These are phyloP conservation scores for Mucuna pruriens DNA, from an alignment of 306 rosid genomes.

Conservation along the genomic window DNA sequence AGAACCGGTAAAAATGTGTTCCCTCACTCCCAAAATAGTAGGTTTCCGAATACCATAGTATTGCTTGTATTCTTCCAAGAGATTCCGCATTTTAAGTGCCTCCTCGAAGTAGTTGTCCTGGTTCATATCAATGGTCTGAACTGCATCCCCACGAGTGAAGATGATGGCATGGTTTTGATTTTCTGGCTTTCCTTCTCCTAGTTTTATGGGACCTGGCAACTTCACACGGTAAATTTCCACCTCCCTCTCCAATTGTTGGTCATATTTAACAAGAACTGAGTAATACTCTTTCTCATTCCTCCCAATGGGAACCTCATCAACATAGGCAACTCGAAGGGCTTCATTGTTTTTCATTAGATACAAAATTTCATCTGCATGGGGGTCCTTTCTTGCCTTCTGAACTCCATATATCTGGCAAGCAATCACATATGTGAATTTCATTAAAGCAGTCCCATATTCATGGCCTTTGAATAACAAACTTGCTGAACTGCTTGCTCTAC, in stretches of 20 bases:
- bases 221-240: conserved; percentile 84
- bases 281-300: conserved; percentile 70
- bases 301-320: conserved; percentile 75
- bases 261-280: conserved; percentile 90
- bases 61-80: conserved; percentile 67
- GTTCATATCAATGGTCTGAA: conserved; percentile 95
- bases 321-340: conserved; percentile 84
- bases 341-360: conserved; percentile 73
- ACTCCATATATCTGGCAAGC: conserved; percentile 95
- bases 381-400: conserved; percentile 82
- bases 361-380: conserved; percentile 78
- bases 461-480: conserved; percentile 74
- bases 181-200: conserved; percentile 96
- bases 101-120: conserved; percentile 95
- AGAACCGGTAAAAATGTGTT: conserved; percentile 84
- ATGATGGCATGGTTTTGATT: conserved; percentile 92
- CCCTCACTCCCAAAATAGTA: conserved; percentile 91
- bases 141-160: conserved; percentile 95
- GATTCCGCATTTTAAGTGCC: conserved; percentile 87
- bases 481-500: conserved; percentile 25
- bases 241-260: conserved; percentile 68
- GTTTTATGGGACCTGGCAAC: conserved; percentile 87
- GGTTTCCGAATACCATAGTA: conserved; percentile 77
- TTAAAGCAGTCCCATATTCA: conserved; percentile 77
- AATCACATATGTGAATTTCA: conserved; percentile 91